Evolutionary conservation across 768 basidiomycete genomes (phyloP), one percentile per base, ranked within the genome.

Genomic region (Gymnopilus dilepis): DNA sequence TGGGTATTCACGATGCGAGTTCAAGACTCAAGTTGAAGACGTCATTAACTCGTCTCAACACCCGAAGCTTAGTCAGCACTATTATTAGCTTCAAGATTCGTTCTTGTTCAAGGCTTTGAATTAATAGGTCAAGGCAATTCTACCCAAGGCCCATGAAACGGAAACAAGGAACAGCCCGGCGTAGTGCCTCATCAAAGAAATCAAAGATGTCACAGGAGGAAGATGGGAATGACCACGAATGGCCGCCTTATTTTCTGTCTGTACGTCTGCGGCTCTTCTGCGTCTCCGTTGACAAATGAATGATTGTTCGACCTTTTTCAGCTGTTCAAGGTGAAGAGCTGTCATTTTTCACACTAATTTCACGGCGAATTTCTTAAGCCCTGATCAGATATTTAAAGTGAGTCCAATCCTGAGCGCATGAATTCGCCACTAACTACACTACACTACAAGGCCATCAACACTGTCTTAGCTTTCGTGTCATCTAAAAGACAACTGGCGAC

Each of bases 391-490:
- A 50, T 69, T 66, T 56, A 69, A 70, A 61, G 65, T 67, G 28
- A 41, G 64, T 55, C 8, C 19, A 17, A 48, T 26, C 40, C 24
- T 30, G 34, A 19, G 31, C 58, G 41, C 4, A 13, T 1, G 21
- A 52, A 40, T 17, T 11, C 8, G 41, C 33, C 43, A 42, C 33
- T n/a, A n/a, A n/a, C n/a, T n/a, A n/a, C 40, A 54, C n/a, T n/a
- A 15, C 4, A 21, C 48, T 41, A 47, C 26, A 62, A 96, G 92
- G 92, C 94, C 9, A 77, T 96, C 48, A 96, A 95, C 67, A 93
- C 94, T 13, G 92, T 97, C 4, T 82, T 95, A 40, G 94, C 91
- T 0, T 97, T 97, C 69, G 83, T 94, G 38, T 91, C 92, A 2
- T 88, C 92, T 0, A 82, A 92, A 62, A 91, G 92, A 65, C 86